Evolutionary conservation across 2,329 filamentous ascomycete species (phyloP).

Genomic region (Xylaria polymorpha): DNA sequence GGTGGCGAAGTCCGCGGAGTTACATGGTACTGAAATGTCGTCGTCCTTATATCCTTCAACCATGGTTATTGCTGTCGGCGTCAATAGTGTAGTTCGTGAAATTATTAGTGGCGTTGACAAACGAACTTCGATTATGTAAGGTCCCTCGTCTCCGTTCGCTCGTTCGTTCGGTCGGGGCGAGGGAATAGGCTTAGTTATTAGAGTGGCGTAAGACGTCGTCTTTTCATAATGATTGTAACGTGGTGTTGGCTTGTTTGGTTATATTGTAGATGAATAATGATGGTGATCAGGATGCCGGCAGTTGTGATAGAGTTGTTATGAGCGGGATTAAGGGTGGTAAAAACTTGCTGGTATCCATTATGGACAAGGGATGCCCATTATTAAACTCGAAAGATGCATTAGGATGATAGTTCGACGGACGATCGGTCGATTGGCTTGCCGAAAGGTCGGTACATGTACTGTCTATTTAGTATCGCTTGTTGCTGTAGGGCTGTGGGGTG

Average conservation of each 20-base stretch:
- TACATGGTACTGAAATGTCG: neutral
- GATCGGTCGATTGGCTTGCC: neutral
- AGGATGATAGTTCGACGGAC: neutral
- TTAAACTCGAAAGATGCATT: constrained; percentile 2
- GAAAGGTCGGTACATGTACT: neutral
- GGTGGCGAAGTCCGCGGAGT: neutral
- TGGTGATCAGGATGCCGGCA: neutral
- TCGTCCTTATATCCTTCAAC: neutral
- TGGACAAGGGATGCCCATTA: constrained; percentile 7
- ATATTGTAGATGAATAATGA: constrained; percentile 10
- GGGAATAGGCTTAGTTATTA: constrained; percentile 14
- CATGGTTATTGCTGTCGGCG: constrained; percentile 4
- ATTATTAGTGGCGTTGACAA: constrained; percentile 26
- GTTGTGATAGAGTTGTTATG: constrained; percentile 4
- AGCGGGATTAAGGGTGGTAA: constrained; percentile 2
- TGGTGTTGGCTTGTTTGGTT: constrained; percentile 12
- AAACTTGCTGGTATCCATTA: constrained; percentile 10
- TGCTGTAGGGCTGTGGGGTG: neutral
- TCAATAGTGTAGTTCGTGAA: constrained; percentile 16
- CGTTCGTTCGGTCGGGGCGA: constrained; percentile 10
- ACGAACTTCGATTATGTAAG: constrained; percentile 23
- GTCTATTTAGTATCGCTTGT: neutral
- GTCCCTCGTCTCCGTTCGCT: constrained; percentile 6
- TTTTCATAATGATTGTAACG: constrained; percentile 7
- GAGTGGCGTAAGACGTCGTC: neutral